Evolutionary conservation across 1,139 yeast genomes (phyloP).

Genomic region (Blastobotrys raffinosifermentans): DNA sequence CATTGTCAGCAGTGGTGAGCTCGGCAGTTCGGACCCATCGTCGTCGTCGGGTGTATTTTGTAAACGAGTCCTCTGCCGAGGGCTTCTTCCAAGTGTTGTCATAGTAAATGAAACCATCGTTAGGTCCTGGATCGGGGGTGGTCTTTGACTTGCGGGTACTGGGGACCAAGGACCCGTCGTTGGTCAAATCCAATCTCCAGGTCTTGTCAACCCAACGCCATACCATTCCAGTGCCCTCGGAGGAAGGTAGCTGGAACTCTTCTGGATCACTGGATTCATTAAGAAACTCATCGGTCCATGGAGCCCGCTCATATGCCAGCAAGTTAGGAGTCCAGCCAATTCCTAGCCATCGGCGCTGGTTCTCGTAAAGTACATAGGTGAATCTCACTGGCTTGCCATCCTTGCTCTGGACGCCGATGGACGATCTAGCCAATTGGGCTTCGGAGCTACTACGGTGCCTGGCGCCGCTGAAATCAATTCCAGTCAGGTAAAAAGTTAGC

Average conservation of each 20-base stretch:
- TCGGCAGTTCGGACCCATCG: constrained; percentile 96
- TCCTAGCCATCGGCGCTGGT: constrained; percentile 96
- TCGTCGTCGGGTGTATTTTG: constrained; percentile 88
- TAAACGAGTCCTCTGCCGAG: constrained; percentile 77
- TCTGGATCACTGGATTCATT: constrained; percentile 80
- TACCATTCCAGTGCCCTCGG: constrained; percentile 59
- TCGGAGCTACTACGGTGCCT: constrained; percentile 26
- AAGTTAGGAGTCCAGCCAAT: constrained; percentile 96
- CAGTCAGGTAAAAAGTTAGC: constrained; percentile 74
- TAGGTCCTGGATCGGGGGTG: constrained; percentile 68
- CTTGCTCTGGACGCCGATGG: constrained; percentile 47
- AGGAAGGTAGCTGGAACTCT: constrained; percentile 71
- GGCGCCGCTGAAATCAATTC: constrained; percentile 69
- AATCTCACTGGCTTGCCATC: constrained; percentile 69
- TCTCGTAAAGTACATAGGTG: constrained; percentile 90
- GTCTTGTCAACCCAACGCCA: constrained; percentile 96
- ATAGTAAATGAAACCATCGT: constrained; percentile 82
- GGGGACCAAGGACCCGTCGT: constrained; percentile 77
- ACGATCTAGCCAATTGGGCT: constrained; percentile 18
- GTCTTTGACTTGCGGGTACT: constrained; percentile 54
- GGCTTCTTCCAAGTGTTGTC: constrained; percentile 96
- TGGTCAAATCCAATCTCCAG: constrained; percentile 86
- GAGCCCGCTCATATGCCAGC: constrained; percentile 84
- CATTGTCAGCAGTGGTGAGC: constrained; percentile 39
- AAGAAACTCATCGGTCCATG: constrained; percentile 95